Percentiles rank a stretch among this genome's conserved stretches.
Evolutionary conservation across 139 green algal genomes (phyloP).

Genomic region (Ostreobium quekettii): DNA sequence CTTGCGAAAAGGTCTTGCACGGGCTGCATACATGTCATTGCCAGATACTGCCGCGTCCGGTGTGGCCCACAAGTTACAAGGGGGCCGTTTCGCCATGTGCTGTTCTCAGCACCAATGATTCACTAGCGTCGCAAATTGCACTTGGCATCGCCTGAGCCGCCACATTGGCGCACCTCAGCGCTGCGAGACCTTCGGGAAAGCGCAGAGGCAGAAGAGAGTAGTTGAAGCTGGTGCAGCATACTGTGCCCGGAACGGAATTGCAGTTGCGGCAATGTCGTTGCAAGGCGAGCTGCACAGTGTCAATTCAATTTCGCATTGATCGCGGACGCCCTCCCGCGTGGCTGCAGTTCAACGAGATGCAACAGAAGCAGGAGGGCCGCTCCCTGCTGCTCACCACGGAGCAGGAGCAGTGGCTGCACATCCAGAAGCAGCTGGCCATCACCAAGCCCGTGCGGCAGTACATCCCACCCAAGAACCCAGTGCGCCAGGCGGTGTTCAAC

Average conservation of each 20-base stretch:
- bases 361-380: slow-evolving; percentile 33
- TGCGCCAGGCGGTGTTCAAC: slow-evolving; percentile 27
- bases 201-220: too few species aligned
- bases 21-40: too few species aligned
- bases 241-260: background rate
- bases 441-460: slow-evolving; percentile 20
- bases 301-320: background rate
- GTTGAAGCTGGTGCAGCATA: too few species aligned
- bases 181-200: too few species aligned
- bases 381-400: slow-evolving; percentile 40
- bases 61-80: too few species aligned
- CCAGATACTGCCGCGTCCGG: too few species aligned
- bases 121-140: too few species aligned
- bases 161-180: too few species aligned
- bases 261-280: background rate
- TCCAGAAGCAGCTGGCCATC: slow-evolving; percentile 38
- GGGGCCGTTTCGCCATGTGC: too few species aligned
- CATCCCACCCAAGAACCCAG: slow-evolving; percentile 12
- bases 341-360: slow-evolving; percentile 56
- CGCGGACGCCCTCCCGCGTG: background rate
- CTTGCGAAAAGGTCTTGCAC: too few species aligned
- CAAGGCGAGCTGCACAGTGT: background rate
- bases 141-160: too few species aligned
- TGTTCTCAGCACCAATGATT: too few species aligned
- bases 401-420: slow-evolving; percentile 52